Evolutionary conservation across 371 early-diverging fungal species (phyloP), one percentile per base, ranked within the genome.

Genomic region (Sporodiniella umbellata): DNA sequence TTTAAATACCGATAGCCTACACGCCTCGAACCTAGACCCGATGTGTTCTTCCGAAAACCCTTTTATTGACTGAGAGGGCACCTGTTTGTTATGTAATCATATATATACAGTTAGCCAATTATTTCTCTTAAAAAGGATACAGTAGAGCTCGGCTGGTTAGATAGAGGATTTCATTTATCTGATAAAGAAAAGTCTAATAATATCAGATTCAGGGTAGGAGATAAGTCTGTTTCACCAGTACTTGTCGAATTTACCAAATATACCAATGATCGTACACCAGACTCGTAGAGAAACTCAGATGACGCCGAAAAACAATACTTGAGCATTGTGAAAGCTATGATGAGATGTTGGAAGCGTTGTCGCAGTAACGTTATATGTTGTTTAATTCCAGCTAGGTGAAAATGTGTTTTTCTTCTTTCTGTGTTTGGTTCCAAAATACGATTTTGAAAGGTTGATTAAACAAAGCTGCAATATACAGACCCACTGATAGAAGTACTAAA

Each of bases 231-330:
- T 33, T 1, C 24, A 0, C 40, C 45, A 18, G 51, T 0, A 4
- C 18, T 50, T 12, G 10, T 56, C 2, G 50, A 56, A 33, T 56
- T 56, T n/a, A 37, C 46, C 7, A 51, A 45, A 18, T 31, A 46
- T 0, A 12, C 23, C 26, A 56, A 49, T 45, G 56, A 40, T 22
- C 44, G 45, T 8, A 50, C 45, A 1, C 45, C 48, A 23, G n/a
- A n/a, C n/a, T 23, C 45, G 42, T n/a, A 1, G 1, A 49, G 49
- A 23, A 26, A 48, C 17, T 18, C 42, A 42, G 42, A 35, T 8
- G 48, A 55, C 25, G 48, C 37, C 6, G 26, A 38, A n/a, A 53
- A 53, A n/a, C 21, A 39, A 15, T 40, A 45, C 22, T 6, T 15
- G 3, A 55, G 22, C n/a, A 43, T 48, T 42, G 8, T 48, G 0